phyloP scores from a whole-genome alignment of 139 green algal species.

The Astrephomene gubernaculifera region DNA sequence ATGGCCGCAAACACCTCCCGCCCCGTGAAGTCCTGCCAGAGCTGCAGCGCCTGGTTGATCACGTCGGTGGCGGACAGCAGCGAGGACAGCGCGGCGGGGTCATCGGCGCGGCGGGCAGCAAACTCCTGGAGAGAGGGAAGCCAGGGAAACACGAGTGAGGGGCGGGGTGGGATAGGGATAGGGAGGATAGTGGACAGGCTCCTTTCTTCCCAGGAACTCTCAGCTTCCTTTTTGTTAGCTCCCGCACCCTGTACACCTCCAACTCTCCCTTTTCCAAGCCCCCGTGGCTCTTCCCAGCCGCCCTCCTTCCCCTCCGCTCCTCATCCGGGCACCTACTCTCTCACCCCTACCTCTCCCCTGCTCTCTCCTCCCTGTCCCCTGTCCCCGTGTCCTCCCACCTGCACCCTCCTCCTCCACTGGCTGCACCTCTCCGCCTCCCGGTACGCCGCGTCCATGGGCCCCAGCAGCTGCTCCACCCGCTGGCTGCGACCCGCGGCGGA shows the following conservation, averaged over 20 bases:
- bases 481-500: neutral
- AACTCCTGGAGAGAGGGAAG: neutral
- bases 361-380: neutral
- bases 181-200: too few relatives aligned
- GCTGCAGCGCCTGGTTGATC: conserved; percentile 23
- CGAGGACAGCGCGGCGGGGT: neutral
- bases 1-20: conserved; percentile 22
- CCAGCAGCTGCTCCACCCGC: conserved; percentile 5
- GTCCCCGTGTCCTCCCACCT: neutral
- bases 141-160: neutral
- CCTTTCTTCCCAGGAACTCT: too few relatives aligned
- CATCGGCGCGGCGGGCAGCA: neutral
- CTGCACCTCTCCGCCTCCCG: conserved; percentile 38
- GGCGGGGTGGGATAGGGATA: neutral
- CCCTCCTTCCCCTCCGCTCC: neutral
- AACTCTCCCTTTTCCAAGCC: neutral
- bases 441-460: conserved; percentile 33
- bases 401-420: conserved; percentile 36
- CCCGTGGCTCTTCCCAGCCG: neutral
- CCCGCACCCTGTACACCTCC: too few relatives aligned
- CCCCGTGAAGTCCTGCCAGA: conserved; percentile 29
- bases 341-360: too few relatives aligned
- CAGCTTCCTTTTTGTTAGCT: too few relatives aligned
- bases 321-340: neutral
- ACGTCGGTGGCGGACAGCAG: conserved; percentile 20